phyloP scores from a whole-genome alignment of 805 yeast species.

The Saccharomycopsis guyanensis region DNA sequence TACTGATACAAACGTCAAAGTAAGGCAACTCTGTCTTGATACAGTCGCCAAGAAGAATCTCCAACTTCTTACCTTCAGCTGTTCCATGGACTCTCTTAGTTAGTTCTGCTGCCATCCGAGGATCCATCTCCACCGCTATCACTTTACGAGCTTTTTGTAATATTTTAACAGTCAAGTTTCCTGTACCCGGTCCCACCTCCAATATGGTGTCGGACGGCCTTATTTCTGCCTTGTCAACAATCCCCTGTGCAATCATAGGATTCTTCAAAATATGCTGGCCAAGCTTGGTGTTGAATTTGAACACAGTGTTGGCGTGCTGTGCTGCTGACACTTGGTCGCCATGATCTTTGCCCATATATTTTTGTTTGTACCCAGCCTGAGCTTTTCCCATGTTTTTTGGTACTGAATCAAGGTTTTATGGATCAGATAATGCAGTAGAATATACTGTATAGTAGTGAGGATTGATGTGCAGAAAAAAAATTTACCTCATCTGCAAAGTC shows the following conservation, averaged over 20 bases:
- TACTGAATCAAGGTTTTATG: neutral
- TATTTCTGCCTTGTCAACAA: slow-evolving; percentile 91
- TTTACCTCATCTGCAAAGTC: slow-evolving; percentile 2
- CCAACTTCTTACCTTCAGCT: slow-evolving; percentile 86
- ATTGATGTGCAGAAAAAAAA: slow-evolving; percentile 1
- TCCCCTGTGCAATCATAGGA: slow-evolving; percentile 95
- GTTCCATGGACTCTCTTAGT: slow-evolving; percentile 97
- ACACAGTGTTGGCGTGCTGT: slow-evolving; percentile 70
- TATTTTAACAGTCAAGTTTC: slow-evolving; percentile 89
- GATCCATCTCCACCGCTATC: slow-evolving; percentile 97
- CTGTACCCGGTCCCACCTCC: slow-evolving; percentile 99
- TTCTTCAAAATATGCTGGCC: slow-evolving; percentile 97
- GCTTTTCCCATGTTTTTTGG: slow-evolving; percentile 17
- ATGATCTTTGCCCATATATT: slow-evolving; percentile 9
- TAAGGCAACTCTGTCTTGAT: slow-evolving; percentile 93
- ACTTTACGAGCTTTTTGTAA: slow-evolving; percentile 89
- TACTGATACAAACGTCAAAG: slow-evolving; percentile 92
- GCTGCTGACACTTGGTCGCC: slow-evolving; percentile 55
- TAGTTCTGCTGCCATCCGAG: slow-evolving; percentile 98
- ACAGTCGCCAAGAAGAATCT: slow-evolving; percentile 88
- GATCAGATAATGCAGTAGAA: no score
- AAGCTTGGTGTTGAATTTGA: slow-evolving; percentile 92
- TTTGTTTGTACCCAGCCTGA: slow-evolving; percentile 11
- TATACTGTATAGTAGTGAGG: no score
- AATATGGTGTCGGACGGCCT: slow-evolving; percentile 88